Percentiles rank a stretch among this genome's conserved stretches.
These are phyloP conservation scores for Wickerhamiella australiensis DNA, from an alignment of 805 yeast species.

Conservation along the genomic window DNA sequence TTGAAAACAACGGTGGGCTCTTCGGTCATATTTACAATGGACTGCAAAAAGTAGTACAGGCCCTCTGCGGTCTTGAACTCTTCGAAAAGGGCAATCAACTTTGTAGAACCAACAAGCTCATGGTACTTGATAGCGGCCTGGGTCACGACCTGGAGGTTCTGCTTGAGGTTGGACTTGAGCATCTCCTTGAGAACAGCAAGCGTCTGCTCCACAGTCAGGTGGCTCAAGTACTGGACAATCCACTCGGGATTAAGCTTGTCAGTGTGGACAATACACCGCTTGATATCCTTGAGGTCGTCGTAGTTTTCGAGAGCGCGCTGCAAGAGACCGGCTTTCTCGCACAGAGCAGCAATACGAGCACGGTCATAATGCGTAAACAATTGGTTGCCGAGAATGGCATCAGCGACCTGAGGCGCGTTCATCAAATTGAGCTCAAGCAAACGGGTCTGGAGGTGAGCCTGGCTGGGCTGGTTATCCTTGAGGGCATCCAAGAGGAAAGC, in stretches of 20 bases:
- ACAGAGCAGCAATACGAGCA: slow-evolving; percentile 78
- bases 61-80: slow-evolving; percentile 90
- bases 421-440: slow-evolving; percentile 81
- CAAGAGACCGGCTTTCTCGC: slow-evolving; percentile 91
- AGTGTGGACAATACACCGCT: slow-evolving; percentile 86
- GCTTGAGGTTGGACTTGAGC: slow-evolving; percentile 65
- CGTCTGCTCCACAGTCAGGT: slow-evolving; percentile 86
- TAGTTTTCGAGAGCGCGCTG: slow-evolving; percentile 95
- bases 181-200: slow-evolving; percentile 77
- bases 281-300: slow-evolving; percentile 88
- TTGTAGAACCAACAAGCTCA: slow-evolving; percentile 77
- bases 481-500: slow-evolving; percentile 92
- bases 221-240: slow-evolving; percentile 87
- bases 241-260: slow-evolving; percentile 74
- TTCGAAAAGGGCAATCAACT: slow-evolving; percentile 82
- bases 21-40: slow-evolving; percentile 84
- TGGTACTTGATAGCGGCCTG: slow-evolving; percentile 96
- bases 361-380: slow-evolving; percentile 95
- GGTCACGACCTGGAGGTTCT: slow-evolving; percentile 81
- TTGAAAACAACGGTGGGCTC: slow-evolving; percentile 93
- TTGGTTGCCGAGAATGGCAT: slow-evolving; percentile 89
- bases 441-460: slow-evolving; percentile 91
- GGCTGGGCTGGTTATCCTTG: slow-evolving; percentile 85
- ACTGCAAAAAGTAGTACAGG: slow-evolving; percentile 81
- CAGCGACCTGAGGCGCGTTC: slow-evolving; percentile 99